Base-by-base conservation (phyloP, 768 basidiomycete species). In the Tylopilus subfusipes region DNA sequence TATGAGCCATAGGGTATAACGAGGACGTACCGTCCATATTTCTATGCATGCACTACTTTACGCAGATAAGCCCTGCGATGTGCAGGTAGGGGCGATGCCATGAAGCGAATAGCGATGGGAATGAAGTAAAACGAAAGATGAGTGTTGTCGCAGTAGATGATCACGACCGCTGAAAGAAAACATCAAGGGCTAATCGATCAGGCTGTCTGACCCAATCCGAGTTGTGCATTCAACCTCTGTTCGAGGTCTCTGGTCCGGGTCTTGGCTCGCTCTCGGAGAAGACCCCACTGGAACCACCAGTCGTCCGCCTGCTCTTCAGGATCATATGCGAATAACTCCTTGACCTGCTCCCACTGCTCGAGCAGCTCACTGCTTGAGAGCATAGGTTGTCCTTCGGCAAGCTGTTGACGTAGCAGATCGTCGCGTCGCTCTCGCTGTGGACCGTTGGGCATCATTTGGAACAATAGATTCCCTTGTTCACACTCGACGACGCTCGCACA, bases 211-310 rank as follows among this genome's bases (percentile, higher is more conserved):
- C 33, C 9, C 12, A 34, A 9, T 21, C 44, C 44, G 13, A 39
- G 18, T 12, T 42, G 50, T 14, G 55, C 21, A 8, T 46, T 52
- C 58, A 66, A 58, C 48, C 48, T 50, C 39, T 56, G 58, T 3
- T 63, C 61, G 53, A 61, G 24, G 42, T 61, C 59, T 48, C 24
- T 57, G 12, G 46, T 54, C 13, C 68, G 63, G 40, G 58, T 57
- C 46, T 61, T 64, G 54, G 74, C 72, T 25, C 72, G 59, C 61
- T 80, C 72, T 42, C 71, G 70, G 53, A 81, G 69, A 18, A 73
- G 53, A 9, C 81, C 81, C 81, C 80, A 82, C 34, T 78, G 80
- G 12, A 78, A 73, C 82, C 82, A 86, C 82, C 82, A 85, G 61
- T 84, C 81, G 34, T 82, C 82, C 22, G 80, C 84, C 46, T 76